Evolutionary conservation across 1,139 yeast genomes (phyloP).

Genomic region (Kazachstania sp.): DNA sequence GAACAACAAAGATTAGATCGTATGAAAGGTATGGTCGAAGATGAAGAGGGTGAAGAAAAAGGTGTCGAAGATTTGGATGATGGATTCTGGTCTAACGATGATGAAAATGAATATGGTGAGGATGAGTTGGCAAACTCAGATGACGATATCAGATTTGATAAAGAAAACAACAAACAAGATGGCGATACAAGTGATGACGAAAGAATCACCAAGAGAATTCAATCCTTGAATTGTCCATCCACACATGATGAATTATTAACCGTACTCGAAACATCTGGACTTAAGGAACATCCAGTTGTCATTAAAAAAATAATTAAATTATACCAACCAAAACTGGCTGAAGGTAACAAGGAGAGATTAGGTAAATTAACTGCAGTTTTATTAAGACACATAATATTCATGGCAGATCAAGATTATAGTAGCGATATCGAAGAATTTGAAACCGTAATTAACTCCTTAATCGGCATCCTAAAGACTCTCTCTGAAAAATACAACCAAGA

Average conservation of each 20-base stretch:
- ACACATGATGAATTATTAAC: conserved; percentile 44
- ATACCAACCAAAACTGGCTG: conserved; percentile 69
- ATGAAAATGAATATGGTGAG: conserved; percentile 38
- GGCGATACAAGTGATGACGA: not conserved
- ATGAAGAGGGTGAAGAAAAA: conserved; percentile 40
- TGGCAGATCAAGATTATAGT: conserved; percentile 36
- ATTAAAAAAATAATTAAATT: conserved; percentile 49
- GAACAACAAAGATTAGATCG: conserved; percentile 73
- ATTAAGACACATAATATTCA: conserved; percentile 51
- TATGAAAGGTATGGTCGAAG: conserved; percentile 64
- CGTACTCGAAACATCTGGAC: conserved; percentile 34
- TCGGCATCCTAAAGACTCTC: conserved; percentile 46
- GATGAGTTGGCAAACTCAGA: conserved; percentile 28
- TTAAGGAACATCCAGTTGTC: conserved; percentile 40
- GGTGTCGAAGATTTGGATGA: conserved; percentile 65
- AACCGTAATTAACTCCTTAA: conserved; percentile 38
- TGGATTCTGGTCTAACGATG: conserved; percentile 43
- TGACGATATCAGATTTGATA: conserved; percentile 24
- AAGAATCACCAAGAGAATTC: conserved; percentile 3
- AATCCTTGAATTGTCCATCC: conserved; percentile 44
- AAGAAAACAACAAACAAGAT: conserved; percentile 8
- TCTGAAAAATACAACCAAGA: conserved; percentile 59
- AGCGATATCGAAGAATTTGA: conserved; percentile 22
- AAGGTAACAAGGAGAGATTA: conserved; percentile 73
- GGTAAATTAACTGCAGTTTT: conserved; percentile 57